Evolutionary conservation across 805 yeast species (phyloP).

Genomic region (Cyberlindnera galapagoensis): DNA sequence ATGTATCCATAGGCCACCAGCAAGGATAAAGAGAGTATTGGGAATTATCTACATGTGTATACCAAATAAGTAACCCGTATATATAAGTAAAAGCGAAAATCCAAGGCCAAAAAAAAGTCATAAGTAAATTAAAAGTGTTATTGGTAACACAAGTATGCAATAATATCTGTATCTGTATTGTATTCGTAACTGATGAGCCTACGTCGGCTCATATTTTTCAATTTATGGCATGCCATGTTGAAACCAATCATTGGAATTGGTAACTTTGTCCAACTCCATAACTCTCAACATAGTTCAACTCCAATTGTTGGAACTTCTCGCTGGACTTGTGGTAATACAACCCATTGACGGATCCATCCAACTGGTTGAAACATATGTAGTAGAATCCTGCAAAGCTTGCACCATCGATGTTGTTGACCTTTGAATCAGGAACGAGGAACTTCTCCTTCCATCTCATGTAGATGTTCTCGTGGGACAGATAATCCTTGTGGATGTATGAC

Average conservation of each 20-base stretch:
- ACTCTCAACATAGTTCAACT: constrained; percentile 29
- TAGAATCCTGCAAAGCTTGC: constrained; percentile 94
- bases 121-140: too few relatives aligned
- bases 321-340: constrained; percentile 76
- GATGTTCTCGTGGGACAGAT: constrained; percentile 39
- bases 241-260: constrained; percentile 15
- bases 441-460: constrained; percentile 96
- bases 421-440: constrained; percentile 76
- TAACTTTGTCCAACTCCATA: constrained; percentile 8
- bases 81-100: too few relatives aligned
- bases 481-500: constrained; percentile 24
- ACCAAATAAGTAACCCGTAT: too few relatives aligned
- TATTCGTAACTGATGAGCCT: too few relatives aligned
- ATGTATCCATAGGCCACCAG: too few relatives aligned
- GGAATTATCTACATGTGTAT: too few relatives aligned
- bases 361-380: constrained; percentile 75
- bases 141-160: too few relatives aligned
- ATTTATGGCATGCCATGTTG: too few relatives aligned
- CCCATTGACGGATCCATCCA: constrained; percentile 71
- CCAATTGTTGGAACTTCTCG: constrained; percentile 71
- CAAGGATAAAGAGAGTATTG: too few relatives aligned
- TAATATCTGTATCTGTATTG: too few relatives aligned
- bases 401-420: constrained; percentile 41
- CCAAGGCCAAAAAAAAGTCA: too few relatives aligned
- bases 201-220: too few relatives aligned